A percentile compares a stretch with the other conserved stretches of the same genome.
These are phyloP conservation scores for Nemania abortiva DNA, from an alignment of 2,329 filamentous ascomycete species.

Conservation along the genomic window DNA sequence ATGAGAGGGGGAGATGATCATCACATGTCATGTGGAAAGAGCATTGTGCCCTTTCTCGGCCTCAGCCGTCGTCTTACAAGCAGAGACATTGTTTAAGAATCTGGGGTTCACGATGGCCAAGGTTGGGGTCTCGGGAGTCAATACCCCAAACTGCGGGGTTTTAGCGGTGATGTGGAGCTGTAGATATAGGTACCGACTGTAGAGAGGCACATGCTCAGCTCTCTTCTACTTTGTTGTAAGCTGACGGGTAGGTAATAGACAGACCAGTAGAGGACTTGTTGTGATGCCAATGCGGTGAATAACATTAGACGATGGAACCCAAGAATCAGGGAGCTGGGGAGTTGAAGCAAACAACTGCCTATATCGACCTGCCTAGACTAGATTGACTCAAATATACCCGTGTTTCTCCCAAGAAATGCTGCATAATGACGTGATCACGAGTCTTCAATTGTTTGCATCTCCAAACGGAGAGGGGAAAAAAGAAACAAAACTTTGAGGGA, in stretches of 20 bases:
- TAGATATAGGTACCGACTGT: neutral
- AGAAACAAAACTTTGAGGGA: neutral
- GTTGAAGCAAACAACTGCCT: neutral
- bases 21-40: constrained; percentile 5
- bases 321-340: neutral
- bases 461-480: neutral
- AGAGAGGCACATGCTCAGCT: neutral
- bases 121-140: too few species aligned
- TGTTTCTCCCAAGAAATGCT: neutral
- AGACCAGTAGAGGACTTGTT: neutral
- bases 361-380: neutral
- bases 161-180: neutral
- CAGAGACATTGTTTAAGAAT: neutral
- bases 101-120: neutral
- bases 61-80: neutral
- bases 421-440: neutral
- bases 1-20: neutral
- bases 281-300: neutral
- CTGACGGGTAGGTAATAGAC: too few species aligned
- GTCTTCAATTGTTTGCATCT: neutral
- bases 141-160: neutral
- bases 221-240: too few species aligned
- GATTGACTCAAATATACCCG: neutral
- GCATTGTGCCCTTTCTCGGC: neutral
- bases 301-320: neutral